Evolutionary conservation across 495 filamentous ascomycete genomes (phyloP), one percentile per base, ranked within the genome.

Genomic region (Viridothelium virens): DNA sequence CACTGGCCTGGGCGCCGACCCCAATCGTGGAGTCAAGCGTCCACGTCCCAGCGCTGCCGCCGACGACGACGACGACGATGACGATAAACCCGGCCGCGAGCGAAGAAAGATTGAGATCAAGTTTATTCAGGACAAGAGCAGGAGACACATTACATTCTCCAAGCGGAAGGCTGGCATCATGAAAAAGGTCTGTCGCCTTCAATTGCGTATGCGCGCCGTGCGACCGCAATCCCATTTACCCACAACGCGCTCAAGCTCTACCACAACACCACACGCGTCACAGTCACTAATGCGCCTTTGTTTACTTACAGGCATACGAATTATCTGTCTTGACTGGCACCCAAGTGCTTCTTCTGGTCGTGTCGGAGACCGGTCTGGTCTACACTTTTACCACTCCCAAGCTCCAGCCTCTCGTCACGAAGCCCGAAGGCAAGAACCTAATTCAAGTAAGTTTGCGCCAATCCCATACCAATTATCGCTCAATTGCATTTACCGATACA

Each of bases 91-190:
- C 65, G 91, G 92, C 74, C 95, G 94, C 82, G 94, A 99, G 85
- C 87, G 94, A 74, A 85, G 94, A 77, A 99, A 99, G 87, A 99
- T 99, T 73, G 94, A 99, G 81, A 99, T 99, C 82, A 99, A 99
- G 85, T 99, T 99, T 80, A 99, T 99, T 76, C 92, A 92, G 79
- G 94, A 99, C 81, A 99, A 99, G 84, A 97, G 94, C 81, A 92
- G 94, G 82, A 90, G 94, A 65, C 94, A 99, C 82, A 99, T 99
- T 77, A 99, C 94, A 69, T 99, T 99, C 79, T 97, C 95, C 70
- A 99, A 99, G 88, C 92, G 94, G 77, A 99, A 99, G 85, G 94
- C 94, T 66, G 94, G 94, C 73, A 99, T 99, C 80, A 99, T 99
- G 94, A 99, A 99, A 86, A 99, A 99, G 92, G 94, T 97, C 77